Conservation (phyloP, 768 basidiomycete genomes). For the Lactifluus volemus region DNA sequence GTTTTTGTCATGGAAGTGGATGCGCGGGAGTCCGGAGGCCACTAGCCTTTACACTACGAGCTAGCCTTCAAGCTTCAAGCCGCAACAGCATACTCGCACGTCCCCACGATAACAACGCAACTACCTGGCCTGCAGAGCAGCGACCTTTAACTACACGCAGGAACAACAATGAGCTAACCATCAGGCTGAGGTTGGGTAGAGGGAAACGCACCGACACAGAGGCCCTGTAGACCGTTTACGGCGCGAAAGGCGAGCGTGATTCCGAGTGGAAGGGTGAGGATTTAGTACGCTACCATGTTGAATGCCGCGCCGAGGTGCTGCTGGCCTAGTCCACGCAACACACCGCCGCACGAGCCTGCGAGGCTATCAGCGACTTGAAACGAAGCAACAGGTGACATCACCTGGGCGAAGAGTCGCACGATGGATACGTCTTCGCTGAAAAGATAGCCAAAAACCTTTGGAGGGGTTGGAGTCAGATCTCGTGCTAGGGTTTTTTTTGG, state of each 20-base stretch:
- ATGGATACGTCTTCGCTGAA: slow-evolving; percentile 57
- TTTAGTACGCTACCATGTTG: slow-evolving; percentile 59
- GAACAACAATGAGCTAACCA: neutral
- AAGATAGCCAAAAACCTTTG: slow-evolving; percentile 53
- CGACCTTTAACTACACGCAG: neutral
- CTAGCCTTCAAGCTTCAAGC: slow-evolving; percentile 33
- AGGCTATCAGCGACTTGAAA: slow-evolving; percentile 49
- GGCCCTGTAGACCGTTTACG: slow-evolving; percentile 37
- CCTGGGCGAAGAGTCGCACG: slow-evolving; percentile 39
- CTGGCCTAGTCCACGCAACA: slow-evolving; percentile 42
- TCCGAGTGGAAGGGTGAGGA: slow-evolving; percentile 44
- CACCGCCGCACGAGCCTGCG: slow-evolving; percentile 42
- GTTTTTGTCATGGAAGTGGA: no score
- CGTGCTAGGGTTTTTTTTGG: no score
- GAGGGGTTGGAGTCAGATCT: neutral
- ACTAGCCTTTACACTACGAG: no score
- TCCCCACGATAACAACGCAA: slow-evolving; percentile 63
- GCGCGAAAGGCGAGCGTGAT: slow-evolving; percentile 41
- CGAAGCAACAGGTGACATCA: slow-evolving; percentile 47
- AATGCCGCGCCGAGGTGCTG: slow-evolving; percentile 70
- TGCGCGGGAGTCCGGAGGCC: no score
- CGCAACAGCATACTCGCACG: slow-evolving; percentile 59
- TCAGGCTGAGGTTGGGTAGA: neutral
- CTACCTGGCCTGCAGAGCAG: slow-evolving; percentile 48
- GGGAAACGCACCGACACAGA: slow-evolving; percentile 38